Conservation (phyloP, 148 eudicot genomes). For the Rhododendron simsii region DNA sequence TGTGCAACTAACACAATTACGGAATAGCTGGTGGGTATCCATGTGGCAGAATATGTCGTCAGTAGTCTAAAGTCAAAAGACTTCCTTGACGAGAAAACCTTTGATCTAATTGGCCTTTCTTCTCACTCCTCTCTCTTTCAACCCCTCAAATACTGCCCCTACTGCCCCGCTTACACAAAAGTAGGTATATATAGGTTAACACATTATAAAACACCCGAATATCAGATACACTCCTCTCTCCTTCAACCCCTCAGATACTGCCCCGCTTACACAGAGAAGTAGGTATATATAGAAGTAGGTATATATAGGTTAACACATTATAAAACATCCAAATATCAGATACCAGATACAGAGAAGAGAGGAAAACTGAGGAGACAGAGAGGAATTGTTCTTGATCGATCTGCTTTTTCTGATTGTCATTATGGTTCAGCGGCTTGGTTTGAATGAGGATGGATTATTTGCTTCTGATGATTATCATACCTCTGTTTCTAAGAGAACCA, state of each 20-base stretch:
- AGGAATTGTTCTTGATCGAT: no score
- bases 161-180: no score
- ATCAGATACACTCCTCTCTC: not conserved
- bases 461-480: not conserved
- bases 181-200: no score
- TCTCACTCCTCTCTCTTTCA: not conserved
- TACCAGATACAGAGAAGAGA: not conserved
- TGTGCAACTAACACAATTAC: not conserved
- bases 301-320: no score
- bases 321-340: no score
- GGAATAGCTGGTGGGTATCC: not conserved
- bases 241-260: not conserved
- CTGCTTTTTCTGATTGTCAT: no score
- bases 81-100: not conserved
- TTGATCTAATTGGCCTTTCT: not conserved
- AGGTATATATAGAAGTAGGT: no score
- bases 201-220: not conserved
- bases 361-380: not conserved
- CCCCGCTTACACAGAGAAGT: no score
- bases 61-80: not conserved
- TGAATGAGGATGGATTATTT: not conserved
- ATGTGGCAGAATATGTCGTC: not conserved
- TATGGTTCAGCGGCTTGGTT: not conserved
- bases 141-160: not conserved
- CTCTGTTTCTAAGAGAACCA: not conserved